phyloP scores from a whole-genome alignment of 2,329 filamentous ascomycete species.

The Pezicula rhizophila region DNA sequence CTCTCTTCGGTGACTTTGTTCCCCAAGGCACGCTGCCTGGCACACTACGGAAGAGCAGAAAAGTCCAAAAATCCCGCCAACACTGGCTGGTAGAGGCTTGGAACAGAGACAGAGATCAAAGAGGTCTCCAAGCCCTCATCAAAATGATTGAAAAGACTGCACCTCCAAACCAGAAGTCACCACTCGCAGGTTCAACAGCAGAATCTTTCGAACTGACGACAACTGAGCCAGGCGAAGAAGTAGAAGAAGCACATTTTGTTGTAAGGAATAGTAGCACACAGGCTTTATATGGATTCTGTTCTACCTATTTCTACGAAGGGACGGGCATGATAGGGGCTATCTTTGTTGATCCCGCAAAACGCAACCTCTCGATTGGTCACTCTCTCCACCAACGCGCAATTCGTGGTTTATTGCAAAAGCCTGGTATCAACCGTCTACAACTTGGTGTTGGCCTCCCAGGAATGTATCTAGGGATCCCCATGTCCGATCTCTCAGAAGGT shows the following conservation, averaged over 20 bases:
- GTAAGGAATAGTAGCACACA: constrained; percentile 91
- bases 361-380: constrained; percentile 84
- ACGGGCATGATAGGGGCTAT: constrained; percentile 72
- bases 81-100: constrained; percentile 93
- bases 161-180: constrained; percentile 57
- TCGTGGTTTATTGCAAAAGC: constrained; percentile 67
- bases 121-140: constrained; percentile 70
- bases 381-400: constrained; percentile 84
- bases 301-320: constrained; percentile 71
- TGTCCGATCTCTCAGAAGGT: constrained; percentile 46
- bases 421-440: constrained; percentile 72
- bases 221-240: constrained; percentile 45
- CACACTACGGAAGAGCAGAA: constrained; percentile 80
- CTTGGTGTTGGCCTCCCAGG: constrained; percentile 75
- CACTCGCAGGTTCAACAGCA: constrained; percentile 60
- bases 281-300: constrained; percentile 85
- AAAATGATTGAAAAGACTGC: constrained; percentile 62
- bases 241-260: constrained; percentile 82
- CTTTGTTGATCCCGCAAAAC: constrained; percentile 82
- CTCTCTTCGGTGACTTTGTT: constrained; percentile 70
- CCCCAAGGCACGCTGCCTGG: constrained; percentile 58
- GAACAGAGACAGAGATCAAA: constrained; percentile 69
- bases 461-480: constrained; percentile 81
- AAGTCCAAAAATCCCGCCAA: constrained; percentile 80
- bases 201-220: constrained; percentile 65